A percentile compares a stretch with the other conserved stretches of the same genome.
These are phyloP conservation scores for Wickerhamomyces strasburgensis DNA, from an alignment of 805 yeast genomes.

Conservation along the genomic window DNA sequence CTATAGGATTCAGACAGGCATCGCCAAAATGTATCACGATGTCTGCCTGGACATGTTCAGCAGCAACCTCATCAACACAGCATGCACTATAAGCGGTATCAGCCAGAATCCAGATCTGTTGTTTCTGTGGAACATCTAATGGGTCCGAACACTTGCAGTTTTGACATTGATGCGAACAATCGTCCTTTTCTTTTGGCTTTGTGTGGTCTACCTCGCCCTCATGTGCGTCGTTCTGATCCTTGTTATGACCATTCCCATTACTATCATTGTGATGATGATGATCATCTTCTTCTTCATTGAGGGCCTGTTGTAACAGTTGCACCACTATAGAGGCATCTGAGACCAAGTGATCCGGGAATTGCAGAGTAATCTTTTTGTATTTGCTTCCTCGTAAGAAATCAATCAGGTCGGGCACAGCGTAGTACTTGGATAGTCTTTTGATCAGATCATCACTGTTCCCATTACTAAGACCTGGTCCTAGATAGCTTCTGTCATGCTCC, in stretches of 20 bases:
- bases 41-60: constrained; percentile 85
- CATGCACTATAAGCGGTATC: constrained; percentile 95
- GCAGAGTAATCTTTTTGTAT: constrained; percentile 64
- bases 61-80: constrained; percentile 96
- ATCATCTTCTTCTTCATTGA: constrained; percentile 8
- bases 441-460: constrained; percentile 3
- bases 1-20: constrained; percentile 82
- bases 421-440: constrained; percentile 42
- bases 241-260: constrained; percentile 1
- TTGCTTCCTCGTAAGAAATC: constrained; percentile 32
- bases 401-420: constrained; percentile 47
- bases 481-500: constrained; percentile 26
- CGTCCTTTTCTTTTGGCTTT: constrained; percentile 8
- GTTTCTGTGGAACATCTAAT: constrained; percentile 12
- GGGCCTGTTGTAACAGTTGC: constrained; percentile 41
- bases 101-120: constrained; percentile 75
- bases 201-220: no score
- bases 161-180: constrained; percentile 18
- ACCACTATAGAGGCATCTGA: constrained; percentile 74
- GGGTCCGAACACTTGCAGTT: constrained; percentile 25
- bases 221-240: no score
- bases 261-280: constrained; percentile 5
- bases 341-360: constrained; percentile 81
- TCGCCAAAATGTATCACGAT: constrained; percentile 90
- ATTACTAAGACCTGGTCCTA: constrained; percentile 23